These are phyloP conservation scores for Neurospora terricola DNA, from an alignment of 495 filamentous ascomycete genomes.

Conservation along the genomic window DNA sequence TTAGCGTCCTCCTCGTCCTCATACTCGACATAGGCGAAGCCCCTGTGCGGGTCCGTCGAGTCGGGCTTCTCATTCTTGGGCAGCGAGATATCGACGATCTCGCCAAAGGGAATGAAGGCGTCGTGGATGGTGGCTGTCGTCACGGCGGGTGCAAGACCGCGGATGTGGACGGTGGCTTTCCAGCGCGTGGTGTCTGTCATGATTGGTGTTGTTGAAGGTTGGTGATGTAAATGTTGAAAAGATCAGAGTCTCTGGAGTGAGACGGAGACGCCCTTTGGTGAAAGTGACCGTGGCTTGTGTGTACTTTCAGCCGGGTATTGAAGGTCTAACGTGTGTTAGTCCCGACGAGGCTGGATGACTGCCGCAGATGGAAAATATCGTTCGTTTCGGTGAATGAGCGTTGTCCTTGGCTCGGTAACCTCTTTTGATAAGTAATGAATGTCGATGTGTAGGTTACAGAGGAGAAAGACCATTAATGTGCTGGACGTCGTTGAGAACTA, in stretches of 20 bases:
- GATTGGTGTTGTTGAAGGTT: constrained; percentile 11
- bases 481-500: neutral
- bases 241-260: neutral
- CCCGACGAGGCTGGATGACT: neutral
- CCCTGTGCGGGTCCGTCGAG: constrained; percentile 65
- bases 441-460: neutral
- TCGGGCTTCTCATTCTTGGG: constrained; percentile 71
- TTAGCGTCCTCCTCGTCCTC: constrained; percentile 76
- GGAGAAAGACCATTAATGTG: neutral
- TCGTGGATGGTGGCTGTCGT: constrained; percentile 66
- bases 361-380: neutral
- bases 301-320: neutral
- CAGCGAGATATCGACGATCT: constrained; percentile 79
- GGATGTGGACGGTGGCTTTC: constrained; percentile 84
- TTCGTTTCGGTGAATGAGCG: neutral
- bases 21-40: constrained; percentile 96
- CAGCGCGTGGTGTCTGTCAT: constrained; percentile 79
- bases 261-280: neutral
- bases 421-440: neutral
- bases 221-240: neutral
- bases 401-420: neutral
- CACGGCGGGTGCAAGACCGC: constrained; percentile 74
- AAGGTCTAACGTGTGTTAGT: neutral
- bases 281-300: neutral
- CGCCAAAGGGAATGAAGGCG: constrained; percentile 93